These are phyloP conservation scores for Yamadazyma ubonensis DNA, from an alignment of 805 yeast genomes.

Conservation along the genomic window DNA sequence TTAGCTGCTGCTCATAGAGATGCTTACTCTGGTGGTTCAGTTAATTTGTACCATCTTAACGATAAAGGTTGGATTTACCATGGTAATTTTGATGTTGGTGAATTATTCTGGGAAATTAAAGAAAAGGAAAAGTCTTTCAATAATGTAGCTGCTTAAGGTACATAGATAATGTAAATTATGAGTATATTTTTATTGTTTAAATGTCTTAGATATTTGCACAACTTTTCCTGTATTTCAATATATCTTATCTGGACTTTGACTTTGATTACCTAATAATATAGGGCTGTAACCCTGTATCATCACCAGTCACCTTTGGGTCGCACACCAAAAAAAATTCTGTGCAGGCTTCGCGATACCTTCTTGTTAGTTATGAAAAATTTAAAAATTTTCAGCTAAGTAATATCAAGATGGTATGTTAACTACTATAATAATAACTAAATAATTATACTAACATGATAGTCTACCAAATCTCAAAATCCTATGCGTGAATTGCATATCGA, in stretches of 20 bases:
- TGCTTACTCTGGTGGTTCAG: slow-evolving; percentile 96
- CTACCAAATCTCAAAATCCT: slow-evolving; percentile 66
- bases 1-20: slow-evolving; percentile 98
- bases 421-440: not conserved
- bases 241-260: no score
- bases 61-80: slow-evolving; percentile 95
- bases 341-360: slow-evolving; percentile 1
- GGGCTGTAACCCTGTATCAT: slow-evolving; percentile 5
- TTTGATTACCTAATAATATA: no score
- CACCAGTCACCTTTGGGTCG: slow-evolving; percentile 2
- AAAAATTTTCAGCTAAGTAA: slow-evolving; percentile 8
- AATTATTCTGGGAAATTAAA: slow-evolving; percentile 87
- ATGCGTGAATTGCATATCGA: slow-evolving; percentile 99
- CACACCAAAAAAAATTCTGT: slow-evolving; percentile 4
- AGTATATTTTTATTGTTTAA: no score
- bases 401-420: slow-evolving; percentile 12
- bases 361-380: slow-evolving; percentile 7
- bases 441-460: slow-evolving; percentile 11
- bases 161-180: not conserved
- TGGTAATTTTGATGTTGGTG: slow-evolving; percentile 92
- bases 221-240: no score
- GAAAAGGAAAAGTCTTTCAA: slow-evolving; percentile 86
- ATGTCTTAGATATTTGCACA: not conserved
- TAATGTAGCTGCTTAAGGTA: slow-evolving; percentile 56
- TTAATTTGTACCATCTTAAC: slow-evolving; percentile 88